Conservation (phyloP, 768 basidiomycete genomes). For the Paxillus rubicundulus region DNA sequence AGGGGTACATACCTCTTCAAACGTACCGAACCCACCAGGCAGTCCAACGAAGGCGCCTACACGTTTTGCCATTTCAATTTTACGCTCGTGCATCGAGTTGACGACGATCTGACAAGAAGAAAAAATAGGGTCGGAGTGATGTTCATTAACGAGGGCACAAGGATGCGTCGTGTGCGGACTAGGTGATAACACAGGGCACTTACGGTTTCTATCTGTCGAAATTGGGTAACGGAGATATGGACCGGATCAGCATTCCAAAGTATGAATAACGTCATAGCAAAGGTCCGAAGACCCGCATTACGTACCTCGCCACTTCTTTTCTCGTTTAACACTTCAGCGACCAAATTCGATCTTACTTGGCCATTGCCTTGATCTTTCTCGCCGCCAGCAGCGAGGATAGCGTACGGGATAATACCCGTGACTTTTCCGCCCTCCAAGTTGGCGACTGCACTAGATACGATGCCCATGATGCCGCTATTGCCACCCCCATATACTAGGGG, state of each 20-base stretch:
- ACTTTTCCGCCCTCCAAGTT: conserved; percentile 62
- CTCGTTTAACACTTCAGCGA: conserved; percentile 29
- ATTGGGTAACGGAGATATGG: background rate
- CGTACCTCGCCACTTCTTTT: conserved; percentile 36
- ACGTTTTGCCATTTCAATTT: conserved; percentile 85
- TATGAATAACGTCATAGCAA: background rate
- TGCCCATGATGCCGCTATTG: conserved; percentile 80
- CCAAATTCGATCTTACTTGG: conserved; percentile 14
- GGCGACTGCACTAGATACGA: conserved; percentile 64
- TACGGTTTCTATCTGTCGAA: conserved; percentile 33
- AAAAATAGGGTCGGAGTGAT: conserved; percentile 1
- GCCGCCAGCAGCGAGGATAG: conserved; percentile 67
- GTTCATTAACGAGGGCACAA: background rate
- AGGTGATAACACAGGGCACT: background rate
- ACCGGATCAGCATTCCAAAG: conserved; percentile 12
- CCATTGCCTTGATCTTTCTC: conserved; percentile 50
- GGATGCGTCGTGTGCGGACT: conserved; percentile 2
- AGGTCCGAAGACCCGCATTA: conserved; percentile 4
- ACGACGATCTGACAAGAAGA: conserved; percentile 56
- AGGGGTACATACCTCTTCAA: conserved; percentile 66
- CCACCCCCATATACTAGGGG: conserved; percentile 89
- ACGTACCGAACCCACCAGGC: conserved; percentile 93
- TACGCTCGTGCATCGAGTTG: conserved; percentile 84
- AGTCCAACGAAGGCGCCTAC: conserved; percentile 81
- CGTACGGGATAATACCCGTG: conserved; percentile 75